phyloP scores from a whole-genome alignment of 257 asterid genomes.

The Verbascum thapsus region DNA sequence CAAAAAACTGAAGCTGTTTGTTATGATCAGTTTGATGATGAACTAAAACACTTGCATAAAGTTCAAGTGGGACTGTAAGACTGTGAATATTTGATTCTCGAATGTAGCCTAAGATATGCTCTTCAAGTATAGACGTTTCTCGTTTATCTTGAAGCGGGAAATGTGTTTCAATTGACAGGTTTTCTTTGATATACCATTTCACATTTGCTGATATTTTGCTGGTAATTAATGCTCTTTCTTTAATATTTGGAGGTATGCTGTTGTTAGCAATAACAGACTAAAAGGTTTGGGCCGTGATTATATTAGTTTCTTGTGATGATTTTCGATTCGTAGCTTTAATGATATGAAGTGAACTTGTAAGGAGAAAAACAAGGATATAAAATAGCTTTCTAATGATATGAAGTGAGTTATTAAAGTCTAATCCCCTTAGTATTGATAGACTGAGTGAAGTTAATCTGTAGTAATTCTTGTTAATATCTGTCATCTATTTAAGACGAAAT shows the following conservation, averaged over 20 bases:
- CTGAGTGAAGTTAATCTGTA: constrained; percentile 1
- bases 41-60: constrained; percentile 9
- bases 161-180: neutral
- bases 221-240: constrained; percentile 10
- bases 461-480: neutral
- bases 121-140: constrained; percentile 7
- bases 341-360: neutral
- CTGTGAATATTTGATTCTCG: constrained; percentile 17
- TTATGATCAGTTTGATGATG: neutral
- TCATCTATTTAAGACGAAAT: constrained; percentile 11
- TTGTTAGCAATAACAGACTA: neutral
- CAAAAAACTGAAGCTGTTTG: constrained; percentile 8
- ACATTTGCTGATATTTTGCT: neutral
- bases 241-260: neutral
- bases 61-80: neutral
- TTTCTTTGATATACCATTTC: neutral
- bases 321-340: neutral
- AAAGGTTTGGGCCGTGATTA: constrained; percentile 16
- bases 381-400: neutral
- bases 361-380: constrained; percentile 1
- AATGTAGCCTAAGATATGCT: constrained; percentile 21
- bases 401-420: neutral
- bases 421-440: neutral
- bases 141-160: neutral
- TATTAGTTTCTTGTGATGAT: constrained; percentile 21